Conservation (phyloP, 495 filamentous ascomycete species). For the Echria macrotheca region DNA sequence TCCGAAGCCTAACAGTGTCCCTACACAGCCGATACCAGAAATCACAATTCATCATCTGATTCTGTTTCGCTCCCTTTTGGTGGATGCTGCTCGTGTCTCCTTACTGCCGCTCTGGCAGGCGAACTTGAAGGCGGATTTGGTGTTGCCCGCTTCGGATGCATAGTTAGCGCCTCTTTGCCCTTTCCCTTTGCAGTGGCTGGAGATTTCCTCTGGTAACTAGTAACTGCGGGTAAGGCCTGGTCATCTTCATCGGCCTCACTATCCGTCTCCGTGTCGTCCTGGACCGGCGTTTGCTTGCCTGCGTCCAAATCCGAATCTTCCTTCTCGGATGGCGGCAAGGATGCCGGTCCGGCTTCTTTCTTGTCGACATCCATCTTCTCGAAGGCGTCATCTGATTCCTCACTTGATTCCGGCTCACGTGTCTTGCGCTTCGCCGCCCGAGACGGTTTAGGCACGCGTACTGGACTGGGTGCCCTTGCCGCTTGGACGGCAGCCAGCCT, state of each 20-base stretch:
- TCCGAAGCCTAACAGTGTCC: no score
- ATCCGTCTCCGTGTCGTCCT: slow-evolving; percentile 36
- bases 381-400: slow-evolving; percentile 47
- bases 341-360: background rate
- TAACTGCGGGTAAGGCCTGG: slow-evolving; percentile 11
- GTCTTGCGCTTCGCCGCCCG: slow-evolving; percentile 48
- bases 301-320: slow-evolving; percentile 7
- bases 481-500: slow-evolving; percentile 23
- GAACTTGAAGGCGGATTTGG: background rate
- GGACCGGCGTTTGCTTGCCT: slow-evolving; percentile 27
- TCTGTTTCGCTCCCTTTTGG: slow-evolving; percentile 10
- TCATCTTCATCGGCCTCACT: slow-evolving; percentile 43
- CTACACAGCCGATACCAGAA: no score
- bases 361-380: slow-evolving; percentile 58
- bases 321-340: slow-evolving; percentile 5
- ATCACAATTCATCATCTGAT: slow-evolving; percentile 10
- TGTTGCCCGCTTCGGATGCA: background rate
- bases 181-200: background rate
- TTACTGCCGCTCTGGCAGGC: background rate
- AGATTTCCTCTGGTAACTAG: slow-evolving; percentile 1
- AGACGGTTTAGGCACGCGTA: slow-evolving; percentile 17
- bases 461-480: background rate
- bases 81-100: background rate
- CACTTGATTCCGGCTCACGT: slow-evolving; percentile 30
- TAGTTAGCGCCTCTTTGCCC: slow-evolving; percentile 13